These are phyloP conservation scores for Penicillium coffeae DNA, from an alignment of 495 filamentous ascomycete species.

Conservation along the genomic window DNA sequence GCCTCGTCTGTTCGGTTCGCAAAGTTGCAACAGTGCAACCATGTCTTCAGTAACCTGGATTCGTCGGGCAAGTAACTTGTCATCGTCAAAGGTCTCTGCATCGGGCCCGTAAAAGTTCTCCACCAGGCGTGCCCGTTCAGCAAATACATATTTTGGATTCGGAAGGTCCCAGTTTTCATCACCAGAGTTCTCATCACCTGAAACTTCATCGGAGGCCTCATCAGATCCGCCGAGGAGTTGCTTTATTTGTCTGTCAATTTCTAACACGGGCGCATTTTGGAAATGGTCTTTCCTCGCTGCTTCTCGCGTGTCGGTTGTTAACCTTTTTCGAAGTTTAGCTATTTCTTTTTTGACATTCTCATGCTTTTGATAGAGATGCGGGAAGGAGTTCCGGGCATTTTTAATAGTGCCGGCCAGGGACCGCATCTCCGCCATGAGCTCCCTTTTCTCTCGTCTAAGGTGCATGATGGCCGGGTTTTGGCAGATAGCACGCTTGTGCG, in stretches of 20 bases:
- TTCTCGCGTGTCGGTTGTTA: constrained; percentile 20
- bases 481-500: constrained; percentile 21
- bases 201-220: constrained; percentile 9
- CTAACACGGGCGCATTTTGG: constrained; percentile 18
- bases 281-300: constrained; percentile 31
- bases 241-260: constrained; percentile 27
- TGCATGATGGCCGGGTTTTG: constrained; percentile 20
- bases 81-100: constrained; percentile 21
- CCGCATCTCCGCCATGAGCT: constrained; percentile 26
- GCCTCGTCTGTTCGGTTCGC: constrained; percentile 20
- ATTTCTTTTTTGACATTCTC: constrained; percentile 18
- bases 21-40: constrained; percentile 19
- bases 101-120: constrained; percentile 29
- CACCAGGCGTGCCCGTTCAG: constrained; percentile 22
- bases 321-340: constrained; percentile 19
- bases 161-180: constrained; percentile 21
- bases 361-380: constrained; percentile 24
- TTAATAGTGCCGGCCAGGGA: constrained; percentile 24
- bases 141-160: constrained; percentile 21
- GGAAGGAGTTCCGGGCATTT: constrained; percentile 19
- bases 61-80: constrained; percentile 21
- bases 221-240: constrained; percentile 19
- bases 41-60: constrained; percentile 31
- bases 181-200: constrained; percentile 13
- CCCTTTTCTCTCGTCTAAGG: constrained; percentile 26